These are phyloP conservation scores for Nyssa sinensis DNA, from an alignment of 148 eudicot species.

Conservation along the genomic window DNA sequence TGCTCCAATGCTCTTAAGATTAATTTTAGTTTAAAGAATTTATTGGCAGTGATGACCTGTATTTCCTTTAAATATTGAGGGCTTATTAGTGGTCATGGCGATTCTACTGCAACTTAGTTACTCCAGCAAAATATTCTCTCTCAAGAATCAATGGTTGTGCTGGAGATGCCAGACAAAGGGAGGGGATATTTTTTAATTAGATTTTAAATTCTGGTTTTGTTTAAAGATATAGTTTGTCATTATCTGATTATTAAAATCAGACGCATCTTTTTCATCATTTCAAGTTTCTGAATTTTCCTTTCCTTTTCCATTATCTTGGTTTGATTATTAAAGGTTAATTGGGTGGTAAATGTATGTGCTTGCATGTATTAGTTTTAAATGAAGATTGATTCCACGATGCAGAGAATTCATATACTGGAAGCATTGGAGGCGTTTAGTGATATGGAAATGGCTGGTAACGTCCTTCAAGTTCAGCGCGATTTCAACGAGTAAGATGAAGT, in stretches of 20 bases:
- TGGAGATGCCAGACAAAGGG: too few species aligned
- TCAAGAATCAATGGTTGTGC: too few species aligned
- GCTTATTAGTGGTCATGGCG: too few species aligned
- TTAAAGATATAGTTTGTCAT: too few species aligned
- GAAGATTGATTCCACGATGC: slow-evolving; percentile 27
- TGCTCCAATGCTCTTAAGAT: too few species aligned
- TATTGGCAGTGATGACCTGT: too few species aligned
- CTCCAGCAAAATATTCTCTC: too few species aligned
- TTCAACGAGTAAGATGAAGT: slow-evolving; percentile 65
- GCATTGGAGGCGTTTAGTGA: slow-evolving; percentile 68
- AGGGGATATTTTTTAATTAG: too few species aligned
- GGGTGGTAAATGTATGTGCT: background rate
- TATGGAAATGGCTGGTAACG: slow-evolving; percentile 45
- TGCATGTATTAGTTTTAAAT: slow-evolving; percentile 1
- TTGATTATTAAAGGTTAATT: background rate
- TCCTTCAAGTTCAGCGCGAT: slow-evolving; percentile 55
- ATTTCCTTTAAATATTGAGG: too few species aligned
- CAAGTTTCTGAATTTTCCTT: background rate
- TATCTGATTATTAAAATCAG: background rate
- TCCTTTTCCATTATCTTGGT: background rate
- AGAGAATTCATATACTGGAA: slow-evolving; percentile 81
- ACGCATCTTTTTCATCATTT: background rate
- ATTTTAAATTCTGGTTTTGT: too few species aligned
- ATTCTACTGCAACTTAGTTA: too few species aligned
- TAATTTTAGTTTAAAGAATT: too few species aligned